Evolutionary conservation across 306 rosid genomes (phyloP).

Genomic region (Vachellia collinsii): DNA sequence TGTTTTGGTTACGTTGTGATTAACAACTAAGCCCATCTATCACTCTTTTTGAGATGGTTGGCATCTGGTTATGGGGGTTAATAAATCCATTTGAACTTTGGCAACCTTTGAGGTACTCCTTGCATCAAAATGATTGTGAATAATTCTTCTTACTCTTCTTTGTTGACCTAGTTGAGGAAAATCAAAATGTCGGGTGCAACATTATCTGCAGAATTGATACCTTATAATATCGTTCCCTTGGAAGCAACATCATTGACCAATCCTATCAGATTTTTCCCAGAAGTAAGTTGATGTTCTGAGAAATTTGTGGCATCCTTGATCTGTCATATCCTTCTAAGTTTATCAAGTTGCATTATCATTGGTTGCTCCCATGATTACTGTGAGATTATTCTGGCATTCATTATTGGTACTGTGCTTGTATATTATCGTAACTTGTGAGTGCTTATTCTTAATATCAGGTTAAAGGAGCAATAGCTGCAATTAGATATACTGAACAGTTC

Average conservation of each 20-base stretch:
- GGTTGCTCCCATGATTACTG: constrained; percentile 19
- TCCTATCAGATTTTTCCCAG: constrained; percentile 91
- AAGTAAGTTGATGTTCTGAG: constrained; percentile 63
- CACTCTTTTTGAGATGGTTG: constrained; percentile 25
- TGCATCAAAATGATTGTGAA: constrained; percentile 31
- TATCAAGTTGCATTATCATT: constrained; percentile 12
- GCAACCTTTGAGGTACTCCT: neutral
- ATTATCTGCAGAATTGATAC: constrained; percentile 70
- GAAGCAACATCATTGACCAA: constrained; percentile 77
- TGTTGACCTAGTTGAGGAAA: constrained; percentile 67
- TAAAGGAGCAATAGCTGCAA: constrained; percentile 79
- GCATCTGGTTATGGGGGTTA: neutral
- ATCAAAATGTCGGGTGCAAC: constrained; percentile 57
- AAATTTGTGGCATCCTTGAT: constrained; percentile 6
- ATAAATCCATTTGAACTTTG: constrained; percentile 26
- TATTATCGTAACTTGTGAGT: constrained; percentile 32
- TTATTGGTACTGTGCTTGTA: neutral
- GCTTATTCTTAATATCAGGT: constrained; percentile 63
- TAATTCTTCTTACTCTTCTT: constrained; percentile 35
- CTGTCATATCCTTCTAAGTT: neutral
- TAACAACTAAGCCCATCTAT: constrained; percentile 24
- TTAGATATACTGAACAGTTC: constrained; percentile 75
- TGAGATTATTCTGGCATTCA: constrained; percentile 25
- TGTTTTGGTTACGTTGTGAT: constrained; percentile 18
- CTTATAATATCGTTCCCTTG: constrained; percentile 91